Evolutionary conservation across 2,329 filamentous ascomycete genomes (phyloP), one percentile per base, ranked within the genome.

Genomic region (Cordyceps javanica): DNA sequence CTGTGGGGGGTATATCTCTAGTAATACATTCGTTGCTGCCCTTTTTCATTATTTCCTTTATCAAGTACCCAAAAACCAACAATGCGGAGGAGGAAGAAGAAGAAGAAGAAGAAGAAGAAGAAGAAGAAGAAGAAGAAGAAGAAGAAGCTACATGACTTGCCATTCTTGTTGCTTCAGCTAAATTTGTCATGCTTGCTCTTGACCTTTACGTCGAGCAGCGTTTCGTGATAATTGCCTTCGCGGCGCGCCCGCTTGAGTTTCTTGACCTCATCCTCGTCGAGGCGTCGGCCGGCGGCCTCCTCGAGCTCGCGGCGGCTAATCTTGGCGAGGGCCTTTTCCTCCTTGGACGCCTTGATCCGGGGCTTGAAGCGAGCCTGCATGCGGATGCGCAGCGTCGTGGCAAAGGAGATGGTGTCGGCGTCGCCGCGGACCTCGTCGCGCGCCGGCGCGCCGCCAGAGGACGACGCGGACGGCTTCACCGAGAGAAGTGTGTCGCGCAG

Each of bases 291-390:
- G 0, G 88, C 90, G 3, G 88, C 86, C 46, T 85, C 86, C 73
- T 97, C 92, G 48, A 97, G 75, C 73, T 97, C 91, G 66, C 87
- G 87, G 61, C 89, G 81, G 67, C 87, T 93, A 58, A 99, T 90
- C 76, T 93, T 96, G 65, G 93, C 87, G 64, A 82, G 81, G 0
- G 89, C 88, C 75, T 89, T 94, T 62, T 90, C 89, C 69, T 92
- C 91, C 73, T 92, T 95, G 0, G 80, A 83, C 10, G 87, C 87
- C 72, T 88, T 89, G 46, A 94, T 72, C 61, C 82, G 82, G 9
- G 93, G 92, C 77, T 97, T 97, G 77, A 96, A 97, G 52, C 90
- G 81, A 23, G 93, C 91, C 75, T 97, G 93, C 92, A 97, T 97
- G 55, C 92, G 88, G 65, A 97, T 83, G 51, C 90, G 82, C 60